Evolutionary conservation across 2,329 filamentous ascomycete genomes (phyloP).

Genomic region (Penicillium vulpinum): DNA sequence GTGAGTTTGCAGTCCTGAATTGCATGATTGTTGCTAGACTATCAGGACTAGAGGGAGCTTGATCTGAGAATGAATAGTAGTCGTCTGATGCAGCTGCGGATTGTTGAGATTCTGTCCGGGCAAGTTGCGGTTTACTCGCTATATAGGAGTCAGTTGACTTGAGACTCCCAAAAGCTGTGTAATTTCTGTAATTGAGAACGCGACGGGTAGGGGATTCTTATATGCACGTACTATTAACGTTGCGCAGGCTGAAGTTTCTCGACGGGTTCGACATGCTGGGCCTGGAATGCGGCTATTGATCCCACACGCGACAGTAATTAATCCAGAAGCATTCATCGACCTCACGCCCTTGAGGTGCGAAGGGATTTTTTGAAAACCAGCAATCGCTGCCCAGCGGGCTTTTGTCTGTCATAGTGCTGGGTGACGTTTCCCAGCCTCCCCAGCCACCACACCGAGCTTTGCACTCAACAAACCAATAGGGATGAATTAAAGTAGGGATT

Average conservation of each 20-base stretch:
- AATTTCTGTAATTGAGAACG: background rate
- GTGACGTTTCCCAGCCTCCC: constrained; percentile 26
- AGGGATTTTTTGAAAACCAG: constrained; percentile 9
- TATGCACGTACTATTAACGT: constrained; percentile 25
- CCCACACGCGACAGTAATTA: constrained; percentile 18
- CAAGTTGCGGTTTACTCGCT: constrained; percentile 49
- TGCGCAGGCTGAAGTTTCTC: constrained; percentile 26
- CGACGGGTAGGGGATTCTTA: constrained; percentile 4
- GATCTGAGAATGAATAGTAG: constrained; percentile 51
- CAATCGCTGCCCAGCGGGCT: constrained; percentile 17
- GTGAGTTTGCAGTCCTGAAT: constrained; percentile 49
- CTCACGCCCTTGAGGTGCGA: constrained; percentile 15
- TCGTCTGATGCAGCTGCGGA: constrained; percentile 52
- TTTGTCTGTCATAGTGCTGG: constrained; percentile 24
- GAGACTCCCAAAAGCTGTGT: background rate
- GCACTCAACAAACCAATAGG: constrained; percentile 19
- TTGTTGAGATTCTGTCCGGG: constrained; percentile 45
- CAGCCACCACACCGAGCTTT: constrained; percentile 22
- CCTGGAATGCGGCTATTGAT: constrained; percentile 19
- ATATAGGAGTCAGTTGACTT: constrained; percentile 15
- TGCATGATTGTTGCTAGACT: constrained; percentile 42
- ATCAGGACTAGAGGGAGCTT: constrained; percentile 37
- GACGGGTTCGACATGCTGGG: constrained; percentile 20
- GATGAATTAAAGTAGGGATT: constrained; percentile 17
- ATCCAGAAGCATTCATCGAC: constrained; percentile 25